These are phyloP conservation scores for Canna indica DNA, from an alignment of 176 grass and related monocot genomes.

Conservation along the genomic window DNA sequence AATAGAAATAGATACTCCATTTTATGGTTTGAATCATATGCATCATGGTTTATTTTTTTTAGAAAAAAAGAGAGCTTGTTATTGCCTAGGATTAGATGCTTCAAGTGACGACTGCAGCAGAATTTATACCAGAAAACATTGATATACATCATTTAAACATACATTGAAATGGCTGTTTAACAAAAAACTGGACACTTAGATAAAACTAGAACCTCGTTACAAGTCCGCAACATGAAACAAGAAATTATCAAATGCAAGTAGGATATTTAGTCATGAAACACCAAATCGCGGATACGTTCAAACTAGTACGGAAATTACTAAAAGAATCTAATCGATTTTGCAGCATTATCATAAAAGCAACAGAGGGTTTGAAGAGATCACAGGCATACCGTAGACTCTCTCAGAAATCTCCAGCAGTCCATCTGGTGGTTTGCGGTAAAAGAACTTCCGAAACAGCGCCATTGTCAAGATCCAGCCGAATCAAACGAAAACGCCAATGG, in stretches of 20 bases:
- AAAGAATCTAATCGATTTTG: not conserved
- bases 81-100: not conserved
- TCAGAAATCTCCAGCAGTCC: conserved; percentile 94
- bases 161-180: not conserved
- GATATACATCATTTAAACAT: not conserved
- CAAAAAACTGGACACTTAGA: not conserved
- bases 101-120: not conserved
- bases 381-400: conserved; percentile 73
- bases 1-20: not conserved
- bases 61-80: not conserved
- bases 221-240: not conserved
- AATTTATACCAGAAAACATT: not conserved
- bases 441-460: conserved; percentile 97
- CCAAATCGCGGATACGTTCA: not conserved
- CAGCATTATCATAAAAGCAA: not conserved
- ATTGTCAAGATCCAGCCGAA: conserved; percentile 39
- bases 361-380: not conserved
- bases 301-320: not conserved
- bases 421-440: conserved; percentile 95
- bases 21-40: not conserved
- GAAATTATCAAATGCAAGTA: not conserved
- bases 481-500: conserved; percentile 8
- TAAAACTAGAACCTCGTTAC: not conserved
- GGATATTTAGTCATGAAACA: not conserved
- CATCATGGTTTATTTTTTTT: not conserved